Conservation (phyloP, 2,329 filamentous ascomycete genomes). For the Fonsecaea nubica region DNA sequence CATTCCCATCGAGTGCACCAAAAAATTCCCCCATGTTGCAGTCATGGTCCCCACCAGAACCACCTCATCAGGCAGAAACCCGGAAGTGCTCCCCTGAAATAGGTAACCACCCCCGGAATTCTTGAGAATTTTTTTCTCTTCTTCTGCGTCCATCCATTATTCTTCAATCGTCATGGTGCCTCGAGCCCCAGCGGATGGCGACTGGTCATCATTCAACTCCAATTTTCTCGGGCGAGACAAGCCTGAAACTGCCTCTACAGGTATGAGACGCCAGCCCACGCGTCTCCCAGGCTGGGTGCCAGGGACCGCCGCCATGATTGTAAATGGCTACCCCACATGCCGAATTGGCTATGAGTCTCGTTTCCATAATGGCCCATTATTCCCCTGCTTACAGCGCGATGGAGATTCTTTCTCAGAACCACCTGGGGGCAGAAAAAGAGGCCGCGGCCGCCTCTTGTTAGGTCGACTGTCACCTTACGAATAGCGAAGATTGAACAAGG, state of each 20-base stretch:
- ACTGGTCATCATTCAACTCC: background rate
- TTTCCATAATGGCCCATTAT: background rate
- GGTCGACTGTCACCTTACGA: slow-evolving; percentile 9
- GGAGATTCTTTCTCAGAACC: background rate
- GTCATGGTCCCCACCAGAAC: background rate
- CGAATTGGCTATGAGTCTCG: background rate
- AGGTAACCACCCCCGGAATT: slow-evolving; percentile 12
- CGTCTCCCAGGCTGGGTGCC: too few species aligned
- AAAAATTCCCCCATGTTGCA: background rate
- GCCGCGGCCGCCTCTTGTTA: background rate
- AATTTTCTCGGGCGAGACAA: background rate
- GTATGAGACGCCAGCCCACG: background rate
- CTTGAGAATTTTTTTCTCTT: background rate
- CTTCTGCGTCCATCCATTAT: background rate
- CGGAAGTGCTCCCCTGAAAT: slow-evolving; percentile 19
- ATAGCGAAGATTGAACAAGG: background rate
- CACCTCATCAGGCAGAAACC: background rate
- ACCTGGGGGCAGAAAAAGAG: background rate
- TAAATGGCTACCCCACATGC: slow-evolving; percentile 7
- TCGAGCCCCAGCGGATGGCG: background rate
- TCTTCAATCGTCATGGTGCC: background rate
- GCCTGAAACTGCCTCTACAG: slow-evolving; percentile 3
- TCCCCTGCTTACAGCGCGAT: slow-evolving; percentile 11
- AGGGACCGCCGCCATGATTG: background rate
- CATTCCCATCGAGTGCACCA: background rate